These are phyloP conservation scores for Beauveria sp. DNA, from an alignment of 2,329 filamentous ascomycete genomes.

Conservation along the genomic window DNA sequence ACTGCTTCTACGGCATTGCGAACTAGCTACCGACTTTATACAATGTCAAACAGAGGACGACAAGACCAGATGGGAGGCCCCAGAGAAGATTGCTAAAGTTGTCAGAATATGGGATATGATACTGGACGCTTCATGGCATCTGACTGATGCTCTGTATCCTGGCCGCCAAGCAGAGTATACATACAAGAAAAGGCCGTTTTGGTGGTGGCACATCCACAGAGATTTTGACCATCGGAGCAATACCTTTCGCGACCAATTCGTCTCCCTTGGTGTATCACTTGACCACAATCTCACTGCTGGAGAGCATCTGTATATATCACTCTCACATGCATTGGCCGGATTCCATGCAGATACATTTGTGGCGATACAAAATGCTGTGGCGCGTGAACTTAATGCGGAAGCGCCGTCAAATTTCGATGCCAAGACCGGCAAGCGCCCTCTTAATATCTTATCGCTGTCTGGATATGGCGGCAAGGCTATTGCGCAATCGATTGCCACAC, in stretches of 20 bases:
- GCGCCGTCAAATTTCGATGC: slow-evolving; percentile 24
- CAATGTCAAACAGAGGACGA: slow-evolving; percentile 6
- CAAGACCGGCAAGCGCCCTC: slow-evolving; percentile 28
- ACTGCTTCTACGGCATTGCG: slow-evolving; percentile 15
- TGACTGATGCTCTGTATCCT: slow-evolving; percentile 27
- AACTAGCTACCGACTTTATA: slow-evolving; percentile 15
- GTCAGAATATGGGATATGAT: slow-evolving; percentile 26
- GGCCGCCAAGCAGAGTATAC: slow-evolving; percentile 26
- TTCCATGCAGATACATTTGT: slow-evolving; percentile 26
- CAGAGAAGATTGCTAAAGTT: slow-evolving; percentile 15
- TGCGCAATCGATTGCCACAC: slow-evolving; percentile 47
- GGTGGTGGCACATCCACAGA: slow-evolving; percentile 33
- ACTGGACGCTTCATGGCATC: slow-evolving; percentile 29
- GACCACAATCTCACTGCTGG: slow-evolving; percentile 23
- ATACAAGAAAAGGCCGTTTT: slow-evolving; percentile 29
- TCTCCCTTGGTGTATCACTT: slow-evolving; percentile 20
- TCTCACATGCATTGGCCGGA: slow-evolving; percentile 28
- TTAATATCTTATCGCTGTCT: slow-evolving; percentile 29
- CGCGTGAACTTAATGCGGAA: slow-evolving; percentile 22
- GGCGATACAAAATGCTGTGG: slow-evolving; percentile 22
- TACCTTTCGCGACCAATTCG: slow-evolving; percentile 23
- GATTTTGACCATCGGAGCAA: slow-evolving; percentile 24
- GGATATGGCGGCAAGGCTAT: slow-evolving; percentile 32
- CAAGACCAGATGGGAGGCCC: slow-evolving; percentile 10
- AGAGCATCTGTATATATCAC: slow-evolving; percentile 24